Base-by-base conservation (phyloP, 164 flowering plant genomes). In the Nymphaea thermarum region DNA sequence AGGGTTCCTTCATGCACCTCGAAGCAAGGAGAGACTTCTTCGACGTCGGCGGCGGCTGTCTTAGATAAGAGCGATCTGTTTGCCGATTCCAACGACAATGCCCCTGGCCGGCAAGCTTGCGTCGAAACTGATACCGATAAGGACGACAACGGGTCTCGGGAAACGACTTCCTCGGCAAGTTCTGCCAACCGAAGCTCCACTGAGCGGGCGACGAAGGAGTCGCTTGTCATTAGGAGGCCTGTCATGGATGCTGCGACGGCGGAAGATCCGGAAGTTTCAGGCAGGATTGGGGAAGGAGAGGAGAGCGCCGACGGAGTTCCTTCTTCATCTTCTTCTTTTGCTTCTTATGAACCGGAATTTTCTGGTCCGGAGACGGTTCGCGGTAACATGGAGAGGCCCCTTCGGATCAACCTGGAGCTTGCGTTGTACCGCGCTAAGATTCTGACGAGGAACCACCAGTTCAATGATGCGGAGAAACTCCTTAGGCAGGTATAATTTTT, bases 351-450 rank as follows among this genome's bases (percentile, higher is more conserved):
- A 11, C 70, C 78, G 3, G 71, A 85, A 55, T 77, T 89, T 43
- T 92, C 96, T 4, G 86, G 85, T 15, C 98, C 98, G 6, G 80
- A 77, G 75, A 82, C 86, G 66, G 77, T 76, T 3, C 83, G 76
- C 10, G 67, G 72, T 53, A 66, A 75, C 18, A 43, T 81, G 17
- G 82, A 83, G 71, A 77, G 78, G 84, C 95, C 90, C 2, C 85
- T 91, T 18, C 25, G 41, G 16, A 80, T 93, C 69, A 91, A 93
- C 71, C 78, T 91, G 87, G 97, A 87, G 71, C 76, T 93, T 77
- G 93, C 94, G 3, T 66, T 93, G 81, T 91, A 91, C 63, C 71
- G 76, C 72, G 98, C 96, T 0, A 93, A 85, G 78, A 78, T 81
- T 65, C 73, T 91, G 65, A 74, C 79, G 4, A 81, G 90, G 77